Conservation (phyloP, 192 early-diverging fungal species). For the Linnemannia schmuckeri region DNA sequence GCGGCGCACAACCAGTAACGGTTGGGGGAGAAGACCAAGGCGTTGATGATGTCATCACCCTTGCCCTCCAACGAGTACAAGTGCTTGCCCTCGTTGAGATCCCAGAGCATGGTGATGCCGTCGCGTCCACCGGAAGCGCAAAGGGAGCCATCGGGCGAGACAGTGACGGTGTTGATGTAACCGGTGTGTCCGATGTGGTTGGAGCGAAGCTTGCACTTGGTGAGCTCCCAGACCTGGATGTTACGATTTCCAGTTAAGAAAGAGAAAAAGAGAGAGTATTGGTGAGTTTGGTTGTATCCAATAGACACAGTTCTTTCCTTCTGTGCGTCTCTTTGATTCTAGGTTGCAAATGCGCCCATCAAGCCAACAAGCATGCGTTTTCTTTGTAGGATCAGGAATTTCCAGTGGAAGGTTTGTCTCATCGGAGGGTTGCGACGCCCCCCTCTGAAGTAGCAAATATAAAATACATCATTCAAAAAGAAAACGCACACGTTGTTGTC, state of each 20-base stretch:
- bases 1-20: constrained; percentile 99
- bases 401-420: constrained; percentile 71
- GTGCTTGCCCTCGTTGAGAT: constrained; percentile 99
- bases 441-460: constrained; percentile 88
- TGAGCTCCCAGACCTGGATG: constrained; percentile 95
- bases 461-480: constrained; percentile 55
- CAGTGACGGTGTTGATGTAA: constrained; percentile 98
- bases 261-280: background rate
- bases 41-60: constrained; percentile 96
- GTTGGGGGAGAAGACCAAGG: constrained; percentile 99
- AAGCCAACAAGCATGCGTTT: background rate
- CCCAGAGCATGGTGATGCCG: constrained; percentile 99
- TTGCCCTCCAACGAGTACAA: constrained; percentile 94
- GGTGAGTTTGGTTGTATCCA: background rate
- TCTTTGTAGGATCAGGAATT: constrained; percentile 49
- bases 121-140: constrained; percentile 99
- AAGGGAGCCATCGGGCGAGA: constrained; percentile 99
- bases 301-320: background rate
- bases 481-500: background rate
- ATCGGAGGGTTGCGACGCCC: constrained; percentile 60
- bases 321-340: background rate
- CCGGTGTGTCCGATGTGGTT: constrained; percentile 99
- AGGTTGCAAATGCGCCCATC: background rate
- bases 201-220: constrained; percentile 98
- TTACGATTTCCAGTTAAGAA: background rate